phyloP scores from a whole-genome alignment of 768 basidiomycete genomes.

The Trametes gibbosa region DNA sequence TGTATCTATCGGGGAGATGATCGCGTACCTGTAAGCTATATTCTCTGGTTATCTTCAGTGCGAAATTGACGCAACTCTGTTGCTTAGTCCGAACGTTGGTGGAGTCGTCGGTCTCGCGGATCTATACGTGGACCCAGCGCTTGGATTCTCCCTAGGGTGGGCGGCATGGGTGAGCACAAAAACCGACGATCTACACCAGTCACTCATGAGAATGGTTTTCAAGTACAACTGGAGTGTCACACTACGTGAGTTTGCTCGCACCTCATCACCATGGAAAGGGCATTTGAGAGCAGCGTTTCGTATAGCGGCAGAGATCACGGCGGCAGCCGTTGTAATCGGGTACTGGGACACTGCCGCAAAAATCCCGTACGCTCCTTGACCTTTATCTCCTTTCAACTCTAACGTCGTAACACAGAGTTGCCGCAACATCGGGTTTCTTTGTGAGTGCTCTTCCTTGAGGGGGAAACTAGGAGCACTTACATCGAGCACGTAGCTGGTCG shows the following conservation, averaged over 20 bases:
- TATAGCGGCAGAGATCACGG: slow-evolving; percentile 48
- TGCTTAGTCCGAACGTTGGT: slow-evolving; percentile 27
- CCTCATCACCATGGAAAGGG: not conserved
- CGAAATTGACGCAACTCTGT: not conserved
- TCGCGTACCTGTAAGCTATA: slow-evolving; percentile 22
- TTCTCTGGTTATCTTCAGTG: not conserved
- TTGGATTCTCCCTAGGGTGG: slow-evolving; percentile 45
- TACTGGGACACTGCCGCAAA: slow-evolving; percentile 37
- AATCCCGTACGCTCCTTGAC: not conserved
- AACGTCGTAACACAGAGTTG: not conserved
- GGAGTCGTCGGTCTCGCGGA: slow-evolving; percentile 41
- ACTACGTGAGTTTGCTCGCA: slow-evolving; percentile 21
- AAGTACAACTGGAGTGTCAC: slow-evolving; percentile 30
- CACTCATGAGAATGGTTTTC: slow-evolving; percentile 27
- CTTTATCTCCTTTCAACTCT: not conserved
- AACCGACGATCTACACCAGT: too few relatives aligned
- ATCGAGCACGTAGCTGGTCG: slow-evolving; percentile 24
- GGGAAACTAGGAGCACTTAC: slow-evolving; percentile 21
- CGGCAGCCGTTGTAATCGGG: slow-evolving; percentile 47
- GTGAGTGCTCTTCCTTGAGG: slow-evolving; percentile 27
- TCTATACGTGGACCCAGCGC: slow-evolving; percentile 50
- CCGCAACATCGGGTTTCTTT: slow-evolving; percentile 21
- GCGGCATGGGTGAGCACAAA: slow-evolving; percentile 39
- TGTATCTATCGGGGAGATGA: slow-evolving; percentile 40
- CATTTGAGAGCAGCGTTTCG: slow-evolving; percentile 20